phyloP scores from a whole-genome alignment of 176 grass and related monocot genomes.

The Bonia amplexicaulis region DNA sequence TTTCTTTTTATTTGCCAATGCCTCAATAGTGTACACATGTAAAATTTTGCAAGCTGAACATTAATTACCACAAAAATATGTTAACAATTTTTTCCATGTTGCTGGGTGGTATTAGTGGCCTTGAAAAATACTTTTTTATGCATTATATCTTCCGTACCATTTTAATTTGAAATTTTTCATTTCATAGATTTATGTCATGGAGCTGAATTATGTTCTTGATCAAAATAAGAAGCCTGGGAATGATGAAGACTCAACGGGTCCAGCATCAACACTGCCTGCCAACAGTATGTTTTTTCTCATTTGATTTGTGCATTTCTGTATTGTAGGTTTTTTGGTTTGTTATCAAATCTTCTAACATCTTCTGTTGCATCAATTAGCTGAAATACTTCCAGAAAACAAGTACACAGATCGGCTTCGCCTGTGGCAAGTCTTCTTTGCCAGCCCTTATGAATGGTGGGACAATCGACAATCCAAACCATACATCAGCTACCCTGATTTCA shows the following conservation, averaged over 20 bases:
- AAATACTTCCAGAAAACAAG: constrained; percentile 14
- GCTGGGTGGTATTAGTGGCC: neutral
- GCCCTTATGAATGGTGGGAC: constrained; percentile 71
- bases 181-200: constrained; percentile 33
- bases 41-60: neutral
- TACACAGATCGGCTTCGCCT: constrained; percentile 29
- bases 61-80: neutral
- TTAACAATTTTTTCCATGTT: neutral
- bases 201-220: constrained; percentile 56
- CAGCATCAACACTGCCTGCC: neutral
- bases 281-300: constrained; percentile 21
- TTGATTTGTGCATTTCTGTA: neutral
- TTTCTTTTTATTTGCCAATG: neutral
- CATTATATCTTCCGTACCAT: neutral
- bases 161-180: neutral
- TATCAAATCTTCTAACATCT: neutral
- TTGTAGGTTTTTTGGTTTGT: neutral
- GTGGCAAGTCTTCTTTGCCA: constrained; percentile 81
- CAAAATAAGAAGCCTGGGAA: neutral
- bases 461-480: constrained; percentile 37
- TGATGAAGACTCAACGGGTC: neutral
- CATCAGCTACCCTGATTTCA: constrained; percentile 27
- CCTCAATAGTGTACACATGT: neutral
- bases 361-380: constrained; percentile 13
- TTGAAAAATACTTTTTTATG: neutral